phyloP scores from a whole-genome alignment of 2,329 filamentous ascomycete species.

The Zopfia rhizophila region DNA sequence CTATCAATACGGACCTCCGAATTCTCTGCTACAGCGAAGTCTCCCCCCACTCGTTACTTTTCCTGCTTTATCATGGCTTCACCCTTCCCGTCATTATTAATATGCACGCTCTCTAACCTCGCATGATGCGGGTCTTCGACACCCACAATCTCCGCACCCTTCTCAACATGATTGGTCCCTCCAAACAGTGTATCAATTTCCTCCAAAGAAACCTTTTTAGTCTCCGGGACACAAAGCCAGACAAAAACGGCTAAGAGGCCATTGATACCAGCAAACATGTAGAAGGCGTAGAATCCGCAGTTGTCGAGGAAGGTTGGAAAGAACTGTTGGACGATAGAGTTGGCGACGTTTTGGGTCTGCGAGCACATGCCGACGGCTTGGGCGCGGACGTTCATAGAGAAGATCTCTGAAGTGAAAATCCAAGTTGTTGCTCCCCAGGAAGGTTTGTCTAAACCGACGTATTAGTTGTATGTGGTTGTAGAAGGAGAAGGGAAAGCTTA shows the following conservation, averaged over 20 bases:
- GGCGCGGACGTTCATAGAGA: constrained; percentile 77
- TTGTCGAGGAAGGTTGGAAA: constrained; percentile 74
- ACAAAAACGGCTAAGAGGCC: constrained; percentile 54
- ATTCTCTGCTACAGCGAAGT: no score
- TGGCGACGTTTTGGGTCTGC: constrained; percentile 68
- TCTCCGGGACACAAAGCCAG: constrained; percentile 56
- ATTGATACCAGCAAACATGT: constrained; percentile 64
- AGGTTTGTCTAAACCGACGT: constrained; percentile 65
- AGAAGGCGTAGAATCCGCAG: constrained; percentile 65
- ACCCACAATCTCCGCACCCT: constrained; percentile 61
- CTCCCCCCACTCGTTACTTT: no score
- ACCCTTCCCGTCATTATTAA: constrained; percentile 34
- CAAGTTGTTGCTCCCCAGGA: constrained; percentile 76
- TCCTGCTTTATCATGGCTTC: no score
- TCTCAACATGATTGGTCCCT: constrained; percentile 66
- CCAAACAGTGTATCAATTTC: constrained; percentile 68
- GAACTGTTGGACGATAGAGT: constrained; percentile 75
- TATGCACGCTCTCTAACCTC: constrained; percentile 31
- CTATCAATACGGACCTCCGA: no score
- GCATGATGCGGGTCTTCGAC: constrained; percentile 48
- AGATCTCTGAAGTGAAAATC: constrained; percentile 77
- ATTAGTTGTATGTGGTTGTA: constrained; percentile 36
- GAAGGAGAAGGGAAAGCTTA: constrained; percentile 43
- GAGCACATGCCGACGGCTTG: constrained; percentile 75
- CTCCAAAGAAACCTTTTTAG: constrained; percentile 61